A percentile compares a stretch with the other conserved stretches of the same genome.
phyloP scores from a whole-genome alignment of 148 eudicot species.

The Chenopodium berlandieri region DNA sequence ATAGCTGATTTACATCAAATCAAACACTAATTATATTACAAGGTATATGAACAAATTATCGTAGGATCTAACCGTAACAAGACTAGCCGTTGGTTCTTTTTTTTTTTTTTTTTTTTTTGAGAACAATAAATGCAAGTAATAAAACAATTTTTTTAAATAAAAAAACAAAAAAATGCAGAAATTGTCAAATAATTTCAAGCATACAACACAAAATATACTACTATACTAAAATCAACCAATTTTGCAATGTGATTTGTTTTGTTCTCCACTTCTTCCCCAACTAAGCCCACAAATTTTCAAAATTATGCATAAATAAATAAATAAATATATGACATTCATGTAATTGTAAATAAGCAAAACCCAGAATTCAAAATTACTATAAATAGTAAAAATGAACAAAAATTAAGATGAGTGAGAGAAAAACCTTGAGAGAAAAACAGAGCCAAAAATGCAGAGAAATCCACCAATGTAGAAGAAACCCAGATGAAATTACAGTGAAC shows the following conservation, averaged over 20 bases:
- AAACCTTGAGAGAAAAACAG: background rate
- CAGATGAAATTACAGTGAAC: constrained; percentile 12
- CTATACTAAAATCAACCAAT: background rate
- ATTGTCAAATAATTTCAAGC: background rate
- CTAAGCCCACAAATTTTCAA: background rate
- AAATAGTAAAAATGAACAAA: background rate
- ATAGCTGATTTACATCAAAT: background rate
- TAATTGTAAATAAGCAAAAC: background rate
- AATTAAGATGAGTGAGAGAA: background rate
- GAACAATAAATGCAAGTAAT: background rate
- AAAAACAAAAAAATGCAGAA: background rate
- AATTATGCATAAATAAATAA: too few species aligned
- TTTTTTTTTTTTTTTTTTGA: background rate
- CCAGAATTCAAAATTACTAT: background rate
- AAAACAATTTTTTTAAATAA: background rate
- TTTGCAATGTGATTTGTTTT: too few species aligned
- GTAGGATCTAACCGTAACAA: background rate
- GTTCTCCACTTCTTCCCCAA: background rate
- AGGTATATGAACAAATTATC: too few species aligned
- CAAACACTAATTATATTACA: too few species aligned
- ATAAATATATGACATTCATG: too few species aligned
- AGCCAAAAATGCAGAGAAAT: background rate
- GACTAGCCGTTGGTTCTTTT: background rate
- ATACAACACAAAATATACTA: background rate
- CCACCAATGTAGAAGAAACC: constrained; percentile 9